Evolutionary conservation across 2,329 filamentous ascomycete genomes (phyloP), one percentile per base, ranked within the genome.

Genomic region (Aspergillus costaricaensis): DNA sequence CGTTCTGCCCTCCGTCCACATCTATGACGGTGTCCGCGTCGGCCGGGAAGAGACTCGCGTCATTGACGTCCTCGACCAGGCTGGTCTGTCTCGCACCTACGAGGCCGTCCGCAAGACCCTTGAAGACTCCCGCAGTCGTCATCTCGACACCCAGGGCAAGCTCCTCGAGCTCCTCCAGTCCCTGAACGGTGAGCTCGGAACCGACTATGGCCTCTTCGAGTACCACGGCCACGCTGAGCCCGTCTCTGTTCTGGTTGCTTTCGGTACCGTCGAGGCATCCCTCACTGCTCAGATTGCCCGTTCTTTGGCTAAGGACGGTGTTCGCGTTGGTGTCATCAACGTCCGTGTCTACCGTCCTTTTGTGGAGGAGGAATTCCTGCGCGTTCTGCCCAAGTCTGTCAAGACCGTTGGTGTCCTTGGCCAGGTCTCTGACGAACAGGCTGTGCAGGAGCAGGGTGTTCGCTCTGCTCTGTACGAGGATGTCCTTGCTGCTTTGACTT

Each of bases 261-360:
- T 99, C 69, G 95, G 95, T 68, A 96, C 92, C 62, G 87, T 93
- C 5, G 95, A 99, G 81, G 87, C 91, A 14, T 92, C 95, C 69
- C 81, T 98, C 62, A 88, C 92, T 59, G 88, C 89, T 66, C 92
- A 97, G 78, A 86, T 96, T 56, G 88, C 92, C 10, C 82, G 83
- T 47, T 87, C 88, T 43, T 82, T 98, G 50, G 85, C 90, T 30
- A 84, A 86, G 64, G 85, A 89, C 65, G 92, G 89, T 65, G 85
- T 85, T 72, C 91, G 88, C 79, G 86, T 97, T 62, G 95, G 95
- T 69, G 90, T 94, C 41, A 83, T 99, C 76, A 94, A 91, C 70
- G 94, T 98, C 50, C 90, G 95, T 65, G 85, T 99, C 58, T 99
- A 98, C 82, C 88, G 94, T 47, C 95, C 95, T 15, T 98, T 99